Evolutionary conservation across 1,284 basidiomycete species (phyloP).

Genomic region (Paramarasmius palmivorus): DNA sequence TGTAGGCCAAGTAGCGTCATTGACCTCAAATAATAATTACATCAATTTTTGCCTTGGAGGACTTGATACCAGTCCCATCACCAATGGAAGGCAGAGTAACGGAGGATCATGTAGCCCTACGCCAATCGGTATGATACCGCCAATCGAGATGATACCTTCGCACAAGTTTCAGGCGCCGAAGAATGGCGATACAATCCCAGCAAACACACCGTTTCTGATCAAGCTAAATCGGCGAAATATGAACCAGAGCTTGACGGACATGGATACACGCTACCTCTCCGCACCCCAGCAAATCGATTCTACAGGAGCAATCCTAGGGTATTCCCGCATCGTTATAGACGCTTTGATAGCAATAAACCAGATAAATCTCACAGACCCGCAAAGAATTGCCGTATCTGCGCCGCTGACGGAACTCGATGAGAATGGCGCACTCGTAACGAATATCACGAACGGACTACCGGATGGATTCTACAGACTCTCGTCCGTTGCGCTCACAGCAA

Average conservation of each 20-base stretch:
- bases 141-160: background rate
- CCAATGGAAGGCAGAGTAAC: background rate
- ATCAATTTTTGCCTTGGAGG: slow-evolving; percentile 40
- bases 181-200: background rate
- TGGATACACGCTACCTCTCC: slow-evolving; percentile 1
- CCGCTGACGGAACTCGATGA: background rate
- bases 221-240: slow-evolving; percentile 3
- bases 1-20: slow-evolving; percentile 12
- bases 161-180: slow-evolving; percentile 6
- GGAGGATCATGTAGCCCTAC: too few relatives aligned
- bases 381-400: background rate
- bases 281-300: slow-evolving; percentile 6
- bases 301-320: slow-evolving; percentile 12
- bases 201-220: slow-evolving; percentile 1
- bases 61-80: background rate
- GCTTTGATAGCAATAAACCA: slow-evolving; percentile 10
- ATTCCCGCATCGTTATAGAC: slow-evolving; percentile 18
- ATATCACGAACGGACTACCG: background rate
- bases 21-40: slow-evolving; percentile 52
- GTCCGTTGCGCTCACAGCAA: slow-evolving; percentile 1
- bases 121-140: slow-evolving; percentile 1
- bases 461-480: slow-evolving; percentile 4
- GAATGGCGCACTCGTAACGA: background rate
- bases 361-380: slow-evolving; percentile 9
- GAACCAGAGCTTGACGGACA: background rate